phyloP scores from a whole-genome alignment of 371 early-diverging fungal genomes.

The Zychaea mexicana region DNA sequence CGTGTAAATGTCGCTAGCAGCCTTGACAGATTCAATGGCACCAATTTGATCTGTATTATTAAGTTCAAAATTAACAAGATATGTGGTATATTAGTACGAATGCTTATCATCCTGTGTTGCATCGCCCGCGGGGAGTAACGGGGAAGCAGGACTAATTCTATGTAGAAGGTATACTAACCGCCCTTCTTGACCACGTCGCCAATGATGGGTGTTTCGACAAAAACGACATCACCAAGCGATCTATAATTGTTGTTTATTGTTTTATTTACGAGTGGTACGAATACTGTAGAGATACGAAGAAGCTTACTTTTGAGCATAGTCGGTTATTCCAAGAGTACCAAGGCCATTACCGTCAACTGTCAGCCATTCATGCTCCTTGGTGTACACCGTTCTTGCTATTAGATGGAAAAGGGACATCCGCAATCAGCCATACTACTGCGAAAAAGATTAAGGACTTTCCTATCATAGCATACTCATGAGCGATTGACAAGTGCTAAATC shows the following conservation, averaged over 20 bases:
- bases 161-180: constrained; percentile 59
- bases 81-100: no score
- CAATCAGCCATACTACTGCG: no score
- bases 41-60: constrained; percentile 66
- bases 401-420: neutral
- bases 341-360: constrained; percentile 64
- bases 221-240: constrained; percentile 94
- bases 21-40: constrained; percentile 95
- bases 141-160: no score
- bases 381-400: constrained; percentile 52
- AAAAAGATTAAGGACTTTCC: no score
- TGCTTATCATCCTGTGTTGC: no score
- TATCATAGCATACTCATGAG: neutral
- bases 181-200: constrained; percentile 59
- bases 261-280: neutral
- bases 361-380: constrained; percentile 94
- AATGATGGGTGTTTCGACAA: constrained; percentile 76
- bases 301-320: constrained; percentile 80
- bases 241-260: no score
- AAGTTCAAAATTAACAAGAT: no score
- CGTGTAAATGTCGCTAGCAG: constrained; percentile 89
- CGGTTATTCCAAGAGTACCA: constrained; percentile 91
- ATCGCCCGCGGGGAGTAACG: no score
- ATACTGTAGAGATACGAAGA: no score
- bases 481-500: neutral